phyloP scores from a whole-genome alignment of 2,329 filamentous ascomycete species.

The Trichoderma guizhouense region DNA sequence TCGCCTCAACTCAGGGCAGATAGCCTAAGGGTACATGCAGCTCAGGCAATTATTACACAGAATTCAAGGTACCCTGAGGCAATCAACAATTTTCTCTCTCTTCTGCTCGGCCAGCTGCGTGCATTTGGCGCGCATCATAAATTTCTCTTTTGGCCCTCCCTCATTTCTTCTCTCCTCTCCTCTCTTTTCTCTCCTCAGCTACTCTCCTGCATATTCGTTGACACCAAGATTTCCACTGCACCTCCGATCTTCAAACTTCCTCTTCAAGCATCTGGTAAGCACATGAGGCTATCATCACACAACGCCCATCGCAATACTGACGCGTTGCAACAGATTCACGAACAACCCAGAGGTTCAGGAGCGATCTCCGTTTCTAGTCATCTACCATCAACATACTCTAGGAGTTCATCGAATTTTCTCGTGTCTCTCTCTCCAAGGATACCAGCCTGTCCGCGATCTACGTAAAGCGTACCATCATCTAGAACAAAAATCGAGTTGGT shows the following conservation, averaged over 20 bases:
- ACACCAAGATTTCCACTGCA: constrained; percentile 94
- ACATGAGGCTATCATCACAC: not conserved
- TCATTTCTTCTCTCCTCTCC: not conserved
- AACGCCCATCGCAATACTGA: not conserved
- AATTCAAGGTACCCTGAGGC: not conserved
- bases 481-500: constrained; percentile 93
- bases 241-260: constrained; percentile 94
- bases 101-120: not conserved
- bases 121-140: not conserved
- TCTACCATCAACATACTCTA: constrained; percentile 96
- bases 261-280: constrained; percentile 87
- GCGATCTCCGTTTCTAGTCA: constrained; percentile 94
- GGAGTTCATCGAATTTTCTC: constrained; percentile 97
- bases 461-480: constrained; percentile 99
- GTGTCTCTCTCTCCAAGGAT: constrained; percentile 96
- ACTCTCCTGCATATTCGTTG: constrained; percentile 97
- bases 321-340: constrained; percentile 60
- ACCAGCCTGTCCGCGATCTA: constrained; percentile 98
- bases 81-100: not conserved
- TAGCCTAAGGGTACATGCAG: not conserved
- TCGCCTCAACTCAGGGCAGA: not conserved
- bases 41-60: not conserved
- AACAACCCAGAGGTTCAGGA: constrained; percentile 97
- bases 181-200: constrained; percentile 50
- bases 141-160: not conserved